Conservation (phyloP, 371 early-diverging fungal genomes). For the Circinella umbellata region DNA sequence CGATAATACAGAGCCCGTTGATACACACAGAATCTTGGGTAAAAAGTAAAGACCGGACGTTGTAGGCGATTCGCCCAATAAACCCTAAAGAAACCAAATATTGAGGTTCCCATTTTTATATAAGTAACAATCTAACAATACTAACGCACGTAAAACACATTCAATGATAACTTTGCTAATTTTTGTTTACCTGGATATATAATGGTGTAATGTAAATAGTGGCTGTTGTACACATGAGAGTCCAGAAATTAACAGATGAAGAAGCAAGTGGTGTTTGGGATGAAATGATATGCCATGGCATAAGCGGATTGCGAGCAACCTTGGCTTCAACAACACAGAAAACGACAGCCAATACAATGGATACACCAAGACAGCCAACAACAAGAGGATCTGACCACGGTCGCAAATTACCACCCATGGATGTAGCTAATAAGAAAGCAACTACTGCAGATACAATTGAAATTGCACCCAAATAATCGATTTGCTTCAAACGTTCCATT, state of each 20-base stretch:
- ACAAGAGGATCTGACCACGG: slow-evolving; percentile 66
- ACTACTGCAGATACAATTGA: slow-evolving; percentile 57
- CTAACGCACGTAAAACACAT: background rate
- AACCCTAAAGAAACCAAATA: slow-evolving; percentile 16
- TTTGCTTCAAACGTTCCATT: slow-evolving; percentile 55
- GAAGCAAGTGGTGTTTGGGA: slow-evolving; percentile 45
- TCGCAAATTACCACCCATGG: slow-evolving; percentile 69
- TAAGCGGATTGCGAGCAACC: slow-evolving; percentile 62
- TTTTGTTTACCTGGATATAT: slow-evolving; percentile 35
- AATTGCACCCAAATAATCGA: slow-evolving; percentile 69
- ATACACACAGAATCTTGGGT: slow-evolving; percentile 40
- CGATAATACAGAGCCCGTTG: slow-evolving; percentile 41
- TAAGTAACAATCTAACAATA: background rate
- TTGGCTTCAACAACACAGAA: slow-evolving; percentile 67
- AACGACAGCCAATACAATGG: slow-evolving; percentile 40
- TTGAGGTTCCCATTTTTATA: background rate
- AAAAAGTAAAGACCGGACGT: slow-evolving; percentile 44
- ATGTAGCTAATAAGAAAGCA: slow-evolving; percentile 60
- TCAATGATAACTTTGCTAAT: background rate
- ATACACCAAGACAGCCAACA: slow-evolving; percentile 58
- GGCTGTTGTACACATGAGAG: slow-evolving; percentile 38
- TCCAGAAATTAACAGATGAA: slow-evolving; percentile 40
- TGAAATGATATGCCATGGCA: slow-evolving; percentile 56
- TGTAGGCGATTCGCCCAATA: slow-evolving; percentile 45
- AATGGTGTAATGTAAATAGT: slow-evolving; percentile 42